Evolutionary conservation across 371 early-diverging fungal species (phyloP), one percentile per base, ranked within the genome.

Genomic region (Coemansia sp.): DNA sequence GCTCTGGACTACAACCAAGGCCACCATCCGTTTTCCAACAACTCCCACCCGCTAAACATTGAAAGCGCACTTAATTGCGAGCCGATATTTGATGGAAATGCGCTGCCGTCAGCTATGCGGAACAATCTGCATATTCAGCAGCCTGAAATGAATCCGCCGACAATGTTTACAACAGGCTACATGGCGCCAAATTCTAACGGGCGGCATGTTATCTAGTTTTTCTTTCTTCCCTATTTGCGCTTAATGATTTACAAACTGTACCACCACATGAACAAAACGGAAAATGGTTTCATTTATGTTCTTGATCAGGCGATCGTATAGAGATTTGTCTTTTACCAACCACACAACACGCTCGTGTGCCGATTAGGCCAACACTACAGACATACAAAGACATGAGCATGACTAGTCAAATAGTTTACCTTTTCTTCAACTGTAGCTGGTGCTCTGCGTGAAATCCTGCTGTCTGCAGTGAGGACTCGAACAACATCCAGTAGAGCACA

Each of bases 41-140:
- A 53, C 45, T 27, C 45, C n/a, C 29, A 54, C 47, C 59, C 59
- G 18, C 59, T 52, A 11, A 57, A 66, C 53, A 52, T 66, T 18
- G 47, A 31, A 5, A 39, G 27, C 10, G 37, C 42, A 29, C 51
- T 31, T 16, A 27, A 59, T 51, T 18, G 50, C 5, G 22, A 61
- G 8, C 16, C 29, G 4, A 10, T 8, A 5, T 61, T 39, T 39
- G 57, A 61, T 18, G 59, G 37, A 40, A 59, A 61, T 52, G 29
- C 53, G 3, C 53, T 66, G 52, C 69, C 73, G 0, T 48, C 60
- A 52, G 69, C 61, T 0, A 18, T 72, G 22, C 64, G 69, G n/a
- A 57, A 61, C 45, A 72, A 69, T 21, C 53, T 72, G 42, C 64
- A 72, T 27, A 72, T 69, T 18, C 73, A 69, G 39, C 21, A 59